These are phyloP conservation scores for Eucalyptus tenuipes DNA, from an alignment of 345 rosid species.

Conservation along the genomic window DNA sequence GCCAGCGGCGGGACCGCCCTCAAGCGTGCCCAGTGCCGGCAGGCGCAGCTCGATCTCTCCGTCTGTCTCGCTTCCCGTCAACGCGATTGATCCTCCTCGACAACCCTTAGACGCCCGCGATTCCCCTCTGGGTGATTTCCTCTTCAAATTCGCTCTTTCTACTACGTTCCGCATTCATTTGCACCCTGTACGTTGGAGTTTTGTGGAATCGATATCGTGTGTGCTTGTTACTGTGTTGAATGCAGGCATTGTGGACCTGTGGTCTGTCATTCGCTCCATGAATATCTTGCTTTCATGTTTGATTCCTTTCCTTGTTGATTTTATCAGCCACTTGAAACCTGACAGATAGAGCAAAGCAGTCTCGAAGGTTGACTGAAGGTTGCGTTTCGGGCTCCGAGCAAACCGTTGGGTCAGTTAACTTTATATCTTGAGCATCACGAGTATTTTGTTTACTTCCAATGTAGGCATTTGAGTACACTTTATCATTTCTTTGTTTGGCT, in stretches of 20 bases:
- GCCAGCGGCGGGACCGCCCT: constrained; percentile 75
- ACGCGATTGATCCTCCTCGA: neutral
- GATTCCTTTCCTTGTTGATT: neutral
- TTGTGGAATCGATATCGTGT: neutral
- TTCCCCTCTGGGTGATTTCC: neutral
- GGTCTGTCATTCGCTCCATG: neutral
- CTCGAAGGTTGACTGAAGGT: neutral
- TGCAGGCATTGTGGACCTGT: neutral
- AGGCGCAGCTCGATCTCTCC: constrained; percentile 66
- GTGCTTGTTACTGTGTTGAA: neutral
- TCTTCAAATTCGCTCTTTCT: neutral
- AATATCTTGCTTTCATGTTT: neutral
- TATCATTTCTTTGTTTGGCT: neutral
- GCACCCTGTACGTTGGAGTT: neutral
- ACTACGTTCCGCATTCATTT: neutral
- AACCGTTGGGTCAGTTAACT: neutral
- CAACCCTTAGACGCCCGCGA: neutral
- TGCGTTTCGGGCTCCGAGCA: neutral
- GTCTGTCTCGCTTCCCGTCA: constrained; percentile 38
- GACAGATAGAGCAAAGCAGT: neutral
- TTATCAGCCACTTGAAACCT: neutral
- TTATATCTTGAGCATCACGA: neutral
- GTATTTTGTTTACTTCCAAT: neutral
- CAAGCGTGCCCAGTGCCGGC: constrained; percentile 76
- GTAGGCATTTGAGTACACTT: neutral